Evolutionary conservation across 805 yeast species (phyloP), one percentile per base, ranked within the genome.

Genomic region (Blastobotrys peoriensis): DNA sequence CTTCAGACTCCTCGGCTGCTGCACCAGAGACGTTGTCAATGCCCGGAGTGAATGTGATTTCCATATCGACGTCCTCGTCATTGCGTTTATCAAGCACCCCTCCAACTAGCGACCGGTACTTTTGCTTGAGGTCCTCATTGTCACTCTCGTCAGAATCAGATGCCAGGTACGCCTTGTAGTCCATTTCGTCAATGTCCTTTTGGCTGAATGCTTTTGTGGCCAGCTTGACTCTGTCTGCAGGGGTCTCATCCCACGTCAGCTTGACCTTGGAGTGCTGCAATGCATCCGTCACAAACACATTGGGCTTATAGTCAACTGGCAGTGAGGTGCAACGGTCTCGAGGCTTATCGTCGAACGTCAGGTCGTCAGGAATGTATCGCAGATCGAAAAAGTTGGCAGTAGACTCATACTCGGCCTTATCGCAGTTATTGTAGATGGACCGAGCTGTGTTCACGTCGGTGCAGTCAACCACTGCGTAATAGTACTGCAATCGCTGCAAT

Each of bases 241-340:
- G 98, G 0, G 98, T 94, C 67, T 91, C 98, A 64, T 93, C 98
- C 98, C 98, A 93, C 0, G 98, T 89, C 53, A 93, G 72, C 63
- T 86, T 89, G 40, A 93, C 98, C 58, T 89, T 93, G 13, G 98
- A 89, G 60, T 88, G 96, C 62, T 93, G 96, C 48, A 93, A 71
- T 0, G 98, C 98, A 66, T 86, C 97, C 3, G 98, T 93, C 23
- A 86, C 85, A 63, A 93, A 93, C 6, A 74, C 70, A 43, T 71
- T 71, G 16, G 98, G 98, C 53, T 78, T 81, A 64, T 93, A 93
- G 40, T 76, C 76, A 2, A 79, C 66, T 4, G 98, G 96, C 5
- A 88, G 68, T 50, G 76, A 76, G 18, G 68, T 66, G 66, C 97
- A 86, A 25, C 62, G 60, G 56, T 93, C 98, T 54, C 78, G 75